Conservation (phyloP, 2,329 filamentous ascomycete genomes). For the Leptographium procerum region DNA sequence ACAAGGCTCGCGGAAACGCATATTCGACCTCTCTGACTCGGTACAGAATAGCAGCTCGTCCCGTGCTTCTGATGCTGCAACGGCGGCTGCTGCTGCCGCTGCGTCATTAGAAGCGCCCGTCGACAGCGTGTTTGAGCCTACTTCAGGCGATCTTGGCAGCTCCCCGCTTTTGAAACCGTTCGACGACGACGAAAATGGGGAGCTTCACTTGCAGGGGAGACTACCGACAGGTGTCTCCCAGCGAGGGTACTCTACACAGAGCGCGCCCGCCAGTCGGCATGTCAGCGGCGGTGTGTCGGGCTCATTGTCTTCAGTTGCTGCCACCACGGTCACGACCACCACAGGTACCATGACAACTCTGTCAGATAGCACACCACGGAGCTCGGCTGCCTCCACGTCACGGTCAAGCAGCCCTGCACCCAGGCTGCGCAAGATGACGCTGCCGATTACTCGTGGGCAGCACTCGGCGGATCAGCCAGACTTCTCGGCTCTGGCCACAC, state of each 20-base stretch:
- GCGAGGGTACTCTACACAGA: slow-evolving; percentile 6
- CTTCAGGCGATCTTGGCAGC: slow-evolving; percentile 64
- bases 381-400: slow-evolving; percentile 56
- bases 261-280: slow-evolving; percentile 4
- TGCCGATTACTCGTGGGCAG: slow-evolving; percentile 35
- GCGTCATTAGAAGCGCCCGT: slow-evolving; percentile 31
- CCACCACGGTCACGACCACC: slow-evolving; percentile 54
- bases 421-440: slow-evolving; percentile 43
- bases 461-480: slow-evolving; percentile 59
- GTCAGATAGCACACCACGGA: slow-evolving; percentile 55
- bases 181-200: slow-evolving; percentile 24
- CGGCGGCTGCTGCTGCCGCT: slow-evolving; percentile 14
- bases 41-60: slow-evolving; percentile 27
- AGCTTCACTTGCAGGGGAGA: background rate
- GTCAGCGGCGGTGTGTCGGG: slow-evolving; percentile 1
- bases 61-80: slow-evolving; percentile 6
- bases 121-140: slow-evolving; percentile 78
- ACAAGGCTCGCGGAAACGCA: slow-evolving; percentile 43
- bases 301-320: slow-evolving; percentile 42
- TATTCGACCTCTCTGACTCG: slow-evolving; percentile 61
- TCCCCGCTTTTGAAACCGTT: slow-evolving; percentile 55
- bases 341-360: slow-evolving; percentile 32
- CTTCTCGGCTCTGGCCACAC: slow-evolving; percentile 70
- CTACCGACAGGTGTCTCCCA: background rate
- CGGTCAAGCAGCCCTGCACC: slow-evolving; percentile 54